These are phyloP conservation scores for Plasmodium gonderi DNA, from an alignment of 169 alveolate genomes.

Conservation along the genomic window DNA sequence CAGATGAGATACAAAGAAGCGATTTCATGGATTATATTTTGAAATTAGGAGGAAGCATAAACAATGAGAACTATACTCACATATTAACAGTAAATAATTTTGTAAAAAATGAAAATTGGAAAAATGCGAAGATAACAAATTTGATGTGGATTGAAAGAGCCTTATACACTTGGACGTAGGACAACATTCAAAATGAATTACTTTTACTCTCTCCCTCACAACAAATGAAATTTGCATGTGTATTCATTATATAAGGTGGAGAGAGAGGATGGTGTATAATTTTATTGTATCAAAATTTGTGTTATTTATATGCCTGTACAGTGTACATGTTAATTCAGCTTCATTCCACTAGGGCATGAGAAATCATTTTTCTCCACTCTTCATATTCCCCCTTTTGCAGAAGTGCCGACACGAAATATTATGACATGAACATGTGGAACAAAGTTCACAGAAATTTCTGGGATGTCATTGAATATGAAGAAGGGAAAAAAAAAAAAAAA, in stretches of 20 bases:
- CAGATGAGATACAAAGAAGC: constrained; percentile 56
- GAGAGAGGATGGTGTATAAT: neutral
- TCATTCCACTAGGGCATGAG: neutral
- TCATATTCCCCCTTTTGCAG: constrained; percentile 13
- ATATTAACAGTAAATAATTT: constrained; percentile 24
- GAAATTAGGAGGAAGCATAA: constrained; percentile 52
- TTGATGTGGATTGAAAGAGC: constrained; percentile 70
- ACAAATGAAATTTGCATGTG: neutral
- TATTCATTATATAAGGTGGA: neutral
- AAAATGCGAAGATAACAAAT: constrained; percentile 6
- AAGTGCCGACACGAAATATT: constrained; percentile 20
- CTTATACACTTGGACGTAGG: constrained; percentile 61
- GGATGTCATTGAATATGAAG: constrained; percentile 75
- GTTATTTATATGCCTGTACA: neutral
- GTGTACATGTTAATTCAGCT: neutral
- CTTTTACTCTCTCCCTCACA: neutral
- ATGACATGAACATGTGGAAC: constrained; percentile 37
- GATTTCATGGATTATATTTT: constrained; percentile 44
- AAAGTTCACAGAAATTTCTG: constrained; percentile 36
- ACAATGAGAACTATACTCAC: constrained; percentile 34
- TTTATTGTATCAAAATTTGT: neutral
- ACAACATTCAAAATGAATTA: neutral
- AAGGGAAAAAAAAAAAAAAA: constrained; percentile 25
- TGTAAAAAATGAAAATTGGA: constrained; percentile 5
- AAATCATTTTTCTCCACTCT: neutral